A percentile compares a stretch with the other conserved stretches of the same genome.
Conservation (phyloP, 306 rosid species). For the Glycine latifolia region DNA sequence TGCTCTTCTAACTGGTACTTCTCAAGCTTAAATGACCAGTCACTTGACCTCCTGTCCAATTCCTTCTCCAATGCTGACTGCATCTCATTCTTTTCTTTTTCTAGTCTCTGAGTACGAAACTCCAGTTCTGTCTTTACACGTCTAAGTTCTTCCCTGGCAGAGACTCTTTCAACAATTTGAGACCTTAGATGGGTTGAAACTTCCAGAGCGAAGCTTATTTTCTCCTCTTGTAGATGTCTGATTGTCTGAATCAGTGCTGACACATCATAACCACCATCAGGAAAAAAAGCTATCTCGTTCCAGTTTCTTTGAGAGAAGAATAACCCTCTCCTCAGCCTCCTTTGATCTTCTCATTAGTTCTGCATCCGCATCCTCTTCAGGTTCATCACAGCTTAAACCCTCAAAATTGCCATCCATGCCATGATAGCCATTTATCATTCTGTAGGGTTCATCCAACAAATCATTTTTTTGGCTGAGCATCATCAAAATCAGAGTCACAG, state of each 20-base stretch:
- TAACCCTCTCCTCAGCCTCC: slow-evolving; percentile 84
- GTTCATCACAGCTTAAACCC: slow-evolving; percentile 54
- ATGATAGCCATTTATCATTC: slow-evolving; percentile 56
- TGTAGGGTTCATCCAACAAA: slow-evolving; percentile 55
- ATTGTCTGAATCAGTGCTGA: slow-evolving; percentile 69
- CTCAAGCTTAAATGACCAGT: slow-evolving; percentile 93
- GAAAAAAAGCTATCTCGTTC: slow-evolving; percentile 71
- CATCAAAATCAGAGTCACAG: slow-evolving; percentile 61
- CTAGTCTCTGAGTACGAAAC: slow-evolving; percentile 65
- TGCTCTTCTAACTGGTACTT: slow-evolving; percentile 87
- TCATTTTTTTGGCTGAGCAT: slow-evolving; percentile 52
- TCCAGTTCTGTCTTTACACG: slow-evolving; percentile 66
- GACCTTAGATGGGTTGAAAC: slow-evolving; percentile 79
- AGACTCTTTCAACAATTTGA: slow-evolving; percentile 73
- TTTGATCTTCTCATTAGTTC: slow-evolving; percentile 69
- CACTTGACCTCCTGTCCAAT: slow-evolving; percentile 94
- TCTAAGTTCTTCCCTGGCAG: slow-evolving; percentile 73
- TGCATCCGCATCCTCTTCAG: slow-evolving; percentile 63
- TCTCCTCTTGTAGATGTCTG: slow-evolving; percentile 71
- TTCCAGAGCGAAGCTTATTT: slow-evolving; percentile 74
- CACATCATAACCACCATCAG: slow-evolving; percentile 65
- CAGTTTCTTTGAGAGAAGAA: slow-evolving; percentile 69
- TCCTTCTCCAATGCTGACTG: slow-evolving; percentile 89
- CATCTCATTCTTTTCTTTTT: slow-evolving; percentile 91
- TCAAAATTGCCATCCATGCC: slow-evolving; percentile 54